Evolutionary conservation across 306 rosid genomes (phyloP).

Genomic region (Vigna hirtella): DNA sequence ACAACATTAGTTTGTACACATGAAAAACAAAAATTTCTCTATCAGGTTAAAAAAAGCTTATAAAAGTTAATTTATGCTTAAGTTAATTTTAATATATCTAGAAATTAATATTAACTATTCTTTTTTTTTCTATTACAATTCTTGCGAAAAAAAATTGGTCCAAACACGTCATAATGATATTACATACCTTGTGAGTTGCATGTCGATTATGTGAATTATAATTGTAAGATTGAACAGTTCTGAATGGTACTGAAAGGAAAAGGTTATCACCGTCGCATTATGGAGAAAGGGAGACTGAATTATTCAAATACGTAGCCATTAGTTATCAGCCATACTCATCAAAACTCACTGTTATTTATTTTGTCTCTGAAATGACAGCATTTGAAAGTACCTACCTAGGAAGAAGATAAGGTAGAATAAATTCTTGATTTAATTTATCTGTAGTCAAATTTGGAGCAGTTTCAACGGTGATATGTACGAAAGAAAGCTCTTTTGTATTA

Average conservation of each 20-base stretch:
- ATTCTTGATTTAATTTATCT: neutral
- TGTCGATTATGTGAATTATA: neutral
- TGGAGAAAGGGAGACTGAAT: neutral
- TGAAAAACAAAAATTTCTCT: too few relatives aligned
- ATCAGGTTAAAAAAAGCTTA: too few relatives aligned
- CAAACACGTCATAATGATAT: too few relatives aligned
- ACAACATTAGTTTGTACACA: too few relatives aligned
- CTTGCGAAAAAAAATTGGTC: too few relatives aligned
- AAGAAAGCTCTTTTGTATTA: neutral
- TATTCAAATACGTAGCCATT: slow-evolving; percentile 22
- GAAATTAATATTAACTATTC: too few relatives aligned
- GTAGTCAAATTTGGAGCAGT: neutral
- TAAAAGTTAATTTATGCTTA: too few relatives aligned
- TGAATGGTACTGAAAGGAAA: neutral
- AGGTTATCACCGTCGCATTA: slow-evolving; percentile 19
- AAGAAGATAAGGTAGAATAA: neutral
- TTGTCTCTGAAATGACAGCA: slow-evolving; percentile 12
- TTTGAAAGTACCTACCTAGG: slow-evolving; percentile 2
- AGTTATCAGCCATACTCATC: neutral
- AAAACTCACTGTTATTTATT: slow-evolving; percentile 26
- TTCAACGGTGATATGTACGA: neutral
- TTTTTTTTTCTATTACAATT: too few relatives aligned
- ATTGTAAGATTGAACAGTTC: slow-evolving; percentile 9
- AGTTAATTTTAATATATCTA: too few relatives aligned
- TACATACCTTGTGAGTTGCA: neutral